phyloP scores from a whole-genome alignment of 1,284 basidiomycete genomes.

The Laetiporus sulphureus region DNA sequence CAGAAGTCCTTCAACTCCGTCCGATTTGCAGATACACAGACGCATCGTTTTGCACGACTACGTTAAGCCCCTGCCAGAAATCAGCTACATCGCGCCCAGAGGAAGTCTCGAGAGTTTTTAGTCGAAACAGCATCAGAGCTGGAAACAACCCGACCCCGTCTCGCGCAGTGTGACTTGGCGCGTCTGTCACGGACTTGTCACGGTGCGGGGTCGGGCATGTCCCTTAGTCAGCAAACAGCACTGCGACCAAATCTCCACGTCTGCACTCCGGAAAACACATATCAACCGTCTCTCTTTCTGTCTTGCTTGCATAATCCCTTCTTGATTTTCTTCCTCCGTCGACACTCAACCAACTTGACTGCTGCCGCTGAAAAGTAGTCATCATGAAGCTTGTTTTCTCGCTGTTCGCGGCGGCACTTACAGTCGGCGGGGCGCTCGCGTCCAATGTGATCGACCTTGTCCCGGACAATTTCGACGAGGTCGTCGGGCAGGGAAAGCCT shows the following conservation, averaged over 20 bases:
- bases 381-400: conserved; percentile 59
- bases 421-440: conserved; percentile 50
- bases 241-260: conserved; percentile 1
- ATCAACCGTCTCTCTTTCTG: conserved; percentile 5
- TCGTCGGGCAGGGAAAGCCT: conserved; percentile 73
- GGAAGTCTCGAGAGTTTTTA: no score
- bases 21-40: no score
- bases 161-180: no score
- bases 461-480: conserved; percentile 68
- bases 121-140: no score
- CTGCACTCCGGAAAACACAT: background rate
- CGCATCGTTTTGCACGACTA: no score
- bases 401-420: conserved; percentile 48
- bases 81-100: no score
- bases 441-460: conserved; percentile 82
- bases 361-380: no score
- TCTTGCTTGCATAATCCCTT: conserved; percentile 1
- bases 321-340: conserved; percentile 5
- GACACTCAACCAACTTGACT: no score
- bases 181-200: no score
- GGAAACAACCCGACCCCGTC: no score
- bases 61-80: no score
- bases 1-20: no score
- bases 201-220: background rate
- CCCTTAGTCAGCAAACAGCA: background rate